Evolutionary conservation across 192 early-diverging fungal species (phyloP).

Genomic region (Mortierella alpina): DNA sequence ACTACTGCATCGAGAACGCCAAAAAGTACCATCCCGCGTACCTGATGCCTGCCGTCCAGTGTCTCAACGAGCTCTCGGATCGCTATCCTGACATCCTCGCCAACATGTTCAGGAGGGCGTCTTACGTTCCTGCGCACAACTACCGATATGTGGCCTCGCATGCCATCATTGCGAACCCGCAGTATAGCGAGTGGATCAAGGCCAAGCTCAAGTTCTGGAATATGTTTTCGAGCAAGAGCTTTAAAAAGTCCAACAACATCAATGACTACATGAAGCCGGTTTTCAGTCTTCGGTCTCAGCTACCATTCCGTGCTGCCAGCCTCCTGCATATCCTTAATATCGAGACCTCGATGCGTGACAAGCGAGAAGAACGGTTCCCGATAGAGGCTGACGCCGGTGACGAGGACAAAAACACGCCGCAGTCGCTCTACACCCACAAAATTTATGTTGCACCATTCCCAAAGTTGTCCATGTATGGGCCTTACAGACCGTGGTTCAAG

Average conservation of each 20-base stretch:
- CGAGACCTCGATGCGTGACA: constrained; percentile 30
- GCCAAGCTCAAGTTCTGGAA: constrained; percentile 44
- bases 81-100: constrained; percentile 28
- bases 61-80: constrained; percentile 48
- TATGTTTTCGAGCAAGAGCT: constrained; percentile 5
- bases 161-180: constrained; percentile 39
- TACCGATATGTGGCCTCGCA: constrained; percentile 38
- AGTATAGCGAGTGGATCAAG: constrained; percentile 16
- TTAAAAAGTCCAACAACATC: constrained; percentile 40
- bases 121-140: constrained; percentile 46
- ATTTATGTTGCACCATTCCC: constrained; percentile 52
- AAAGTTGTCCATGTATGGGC: constrained; percentile 49
- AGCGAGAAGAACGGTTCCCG: constrained; percentile 16
- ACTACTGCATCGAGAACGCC: constrained; percentile 50
- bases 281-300: constrained; percentile 39
- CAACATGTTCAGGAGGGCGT: constrained; percentile 47
- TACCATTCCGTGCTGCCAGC: constrained; percentile 31
- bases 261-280: constrained; percentile 46
- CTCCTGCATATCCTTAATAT: constrained; percentile 18
- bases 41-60: constrained; percentile 48
- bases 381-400: neutral
- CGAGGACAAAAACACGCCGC: constrained; percentile 18
- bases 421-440: constrained; percentile 27
- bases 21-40: constrained; percentile 52
- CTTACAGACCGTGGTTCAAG: constrained; percentile 22